A percentile compares a stretch with the other conserved stretches of the same genome.
Evolutionary conservation across 2,329 filamentous ascomycete genomes (phyloP).

Genomic region (Colletotrichum eremochloae): DNA sequence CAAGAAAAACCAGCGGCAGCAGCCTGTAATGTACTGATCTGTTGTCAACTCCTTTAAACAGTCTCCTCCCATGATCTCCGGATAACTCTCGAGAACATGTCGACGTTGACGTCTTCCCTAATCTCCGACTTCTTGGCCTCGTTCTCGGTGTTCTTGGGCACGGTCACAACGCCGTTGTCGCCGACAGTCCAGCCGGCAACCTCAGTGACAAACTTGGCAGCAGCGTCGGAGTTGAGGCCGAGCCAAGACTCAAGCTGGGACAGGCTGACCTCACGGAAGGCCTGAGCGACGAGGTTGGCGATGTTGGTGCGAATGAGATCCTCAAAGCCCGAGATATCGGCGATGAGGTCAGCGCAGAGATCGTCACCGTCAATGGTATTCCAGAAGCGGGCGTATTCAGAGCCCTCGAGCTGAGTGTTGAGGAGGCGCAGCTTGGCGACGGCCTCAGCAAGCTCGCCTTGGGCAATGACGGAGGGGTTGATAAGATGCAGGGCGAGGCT

Average conservation of each 20-base stretch:
- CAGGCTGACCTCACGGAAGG: conserved; percentile 79
- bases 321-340: conserved; percentile 95
- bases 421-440: conserved; percentile 88
- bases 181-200: conserved; percentile 90
- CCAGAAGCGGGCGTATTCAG: conserved; percentile 95
- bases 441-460: conserved; percentile 86
- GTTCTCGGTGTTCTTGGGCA: conserved; percentile 96
- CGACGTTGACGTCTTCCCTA: conserved; percentile 92
- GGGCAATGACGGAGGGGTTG: conserved; percentile 77
- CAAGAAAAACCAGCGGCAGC: background rate
- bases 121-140: conserved; percentile 97
- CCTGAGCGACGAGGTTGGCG: conserved; percentile 85
- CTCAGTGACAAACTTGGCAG: conserved; percentile 84
- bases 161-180: conserved; percentile 73
- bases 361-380: conserved; percentile 92
- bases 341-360: conserved; percentile 93
- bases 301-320: conserved; percentile 93
- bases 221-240: conserved; percentile 75
- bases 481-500: conserved; percentile 94
- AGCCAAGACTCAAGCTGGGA: conserved; percentile 81
- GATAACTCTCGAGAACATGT: conserved; percentile 85
- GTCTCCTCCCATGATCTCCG: conserved; percentile 89
- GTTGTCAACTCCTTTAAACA: conserved; percentile 58
- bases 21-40: background rate
- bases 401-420: conserved; percentile 88